phyloP scores from a whole-genome alignment of 768 basidiomycete genomes.

The Chiua virens region DNA sequence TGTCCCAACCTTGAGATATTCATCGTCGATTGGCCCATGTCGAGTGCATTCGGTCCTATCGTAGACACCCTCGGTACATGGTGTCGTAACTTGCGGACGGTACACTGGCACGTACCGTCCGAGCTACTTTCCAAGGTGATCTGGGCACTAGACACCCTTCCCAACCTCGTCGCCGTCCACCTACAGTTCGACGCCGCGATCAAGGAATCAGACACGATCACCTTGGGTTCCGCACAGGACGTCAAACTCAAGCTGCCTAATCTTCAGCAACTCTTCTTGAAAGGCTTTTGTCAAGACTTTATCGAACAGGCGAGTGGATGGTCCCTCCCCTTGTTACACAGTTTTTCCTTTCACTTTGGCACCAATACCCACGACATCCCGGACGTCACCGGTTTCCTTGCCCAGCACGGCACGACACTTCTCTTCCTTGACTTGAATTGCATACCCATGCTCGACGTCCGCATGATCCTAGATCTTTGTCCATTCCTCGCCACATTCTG shows the following conservation, averaged over 20 bases:
- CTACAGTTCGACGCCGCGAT: conserved; percentile 44
- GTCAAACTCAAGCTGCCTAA: conserved; percentile 52
- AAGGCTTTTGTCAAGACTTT: conserved; percentile 61
- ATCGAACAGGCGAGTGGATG: conserved; percentile 69
- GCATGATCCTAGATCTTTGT: conserved; percentile 61
- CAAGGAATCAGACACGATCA: conserved; percentile 43
- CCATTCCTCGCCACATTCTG: conserved; percentile 60
- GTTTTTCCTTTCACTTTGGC: conserved; percentile 53
- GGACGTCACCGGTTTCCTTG: conserved; percentile 60
- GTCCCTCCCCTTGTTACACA: conserved; percentile 60
- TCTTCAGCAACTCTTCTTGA: conserved; percentile 63
- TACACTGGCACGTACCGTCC: conserved; percentile 58
- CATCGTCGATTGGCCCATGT: conserved; percentile 65
- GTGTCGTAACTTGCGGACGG: conserved; percentile 54
- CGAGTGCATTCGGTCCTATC: conserved; percentile 58
- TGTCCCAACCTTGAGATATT: conserved; percentile 77
- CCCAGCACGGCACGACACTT: conserved; percentile 55
- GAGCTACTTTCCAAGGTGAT: conserved; percentile 63
- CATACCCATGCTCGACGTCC: conserved; percentile 54
- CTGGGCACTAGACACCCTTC: conserved; percentile 67
- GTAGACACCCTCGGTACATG: conserved; percentile 59
- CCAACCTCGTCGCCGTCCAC: conserved; percentile 53
- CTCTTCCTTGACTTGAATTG: conserved; percentile 66
- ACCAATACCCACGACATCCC: conserved; percentile 45
- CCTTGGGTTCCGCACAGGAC: conserved; percentile 61